Evolutionary conservation across 1,284 basidiomycete species (phyloP), one percentile per base, ranked within the genome.

Genomic region (Heterobasidion occidentale): DNA sequence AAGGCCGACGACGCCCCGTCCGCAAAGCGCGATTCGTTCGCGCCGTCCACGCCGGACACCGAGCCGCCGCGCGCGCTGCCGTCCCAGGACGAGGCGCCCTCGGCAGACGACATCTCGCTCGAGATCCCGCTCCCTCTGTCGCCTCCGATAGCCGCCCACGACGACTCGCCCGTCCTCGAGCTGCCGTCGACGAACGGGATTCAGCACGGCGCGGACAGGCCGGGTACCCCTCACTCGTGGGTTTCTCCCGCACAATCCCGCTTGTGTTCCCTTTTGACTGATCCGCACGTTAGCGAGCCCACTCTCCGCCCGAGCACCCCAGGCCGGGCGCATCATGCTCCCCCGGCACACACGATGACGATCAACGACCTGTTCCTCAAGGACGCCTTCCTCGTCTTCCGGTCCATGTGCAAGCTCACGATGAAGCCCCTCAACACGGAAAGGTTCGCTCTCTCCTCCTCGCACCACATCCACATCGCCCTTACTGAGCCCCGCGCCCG

Each of bases 341-440:
- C 44, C n/a, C 33, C 15, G 9, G 17, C 17, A 14, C 56, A 53
- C 27, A 57, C 62, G 7, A 59, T 90, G 58, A 81, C 80, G 20
- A 75, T 77, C n/a, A 80, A 89, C 52, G 93, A 97, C 64, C 74
- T 95, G 51, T 94, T 94, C 69, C 81, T 96, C 67, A 98, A 98
- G 69, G 95, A 98, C 66, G 94, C 95, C 0, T 98, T 97, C 75
- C 79, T 98, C 60, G 94, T 98, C 20, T 96, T 98, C 74, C 81
- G 95, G 52, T 93, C 95, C 0, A 74, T 98, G 36, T 98, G 95
- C 76, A 98, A 98, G 70, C 76, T 98, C 60, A 94, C 93, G n/a
- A 97, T 98, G 94, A 98, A 97, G 69, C 89, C 94, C 15, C 75
- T 98, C 47, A 91, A 92, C 60, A 86, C 81, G 4, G 95, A 98